These are phyloP conservation scores for Elaeis guineensis DNA, from an alignment of 176 grass and related monocot genomes.

Conservation along the genomic window DNA sequence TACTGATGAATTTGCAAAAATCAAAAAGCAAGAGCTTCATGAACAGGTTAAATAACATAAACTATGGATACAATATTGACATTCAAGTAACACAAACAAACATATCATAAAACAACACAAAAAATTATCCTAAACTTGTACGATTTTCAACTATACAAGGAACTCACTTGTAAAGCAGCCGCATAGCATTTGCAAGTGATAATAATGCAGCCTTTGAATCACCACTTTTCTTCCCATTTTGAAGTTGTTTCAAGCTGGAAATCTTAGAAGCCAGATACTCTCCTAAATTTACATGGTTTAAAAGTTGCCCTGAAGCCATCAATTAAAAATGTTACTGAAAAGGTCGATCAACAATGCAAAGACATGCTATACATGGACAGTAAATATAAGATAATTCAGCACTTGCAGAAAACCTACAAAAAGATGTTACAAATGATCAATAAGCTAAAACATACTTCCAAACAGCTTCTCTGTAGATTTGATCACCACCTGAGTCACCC, in stretches of 20 bases:
- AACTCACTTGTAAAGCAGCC: conserved; percentile 63
- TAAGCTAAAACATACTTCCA: conserved; percentile 68
- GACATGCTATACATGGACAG: too few relatives aligned
- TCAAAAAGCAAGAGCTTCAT: too few relatives aligned
- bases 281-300: conserved; percentile 60
- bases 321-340: conserved; percentile 14
- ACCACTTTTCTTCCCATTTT: conserved; percentile 52
- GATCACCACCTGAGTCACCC: conserved; percentile 68
- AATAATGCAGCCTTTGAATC: conserved; percentile 42
- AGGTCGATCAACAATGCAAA: too few relatives aligned
- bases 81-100: too few relatives aligned
- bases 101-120: background rate
- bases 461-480: conserved; percentile 90
- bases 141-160: background rate
- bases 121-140: background rate
- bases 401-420: background rate
- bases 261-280: conserved; percentile 80
- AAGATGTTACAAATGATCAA: conserved; percentile 9
- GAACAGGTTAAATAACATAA: too few relatives aligned
- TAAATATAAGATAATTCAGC: too few relatives aligned
- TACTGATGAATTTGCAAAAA: too few relatives aligned
- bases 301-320: conserved; percentile 53
- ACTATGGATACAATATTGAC: too few relatives aligned
- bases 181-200: conserved; percentile 83
- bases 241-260: conserved; percentile 45